Conservation (phyloP, 2,329 filamentous ascomycete genomes). For the Aspergillus calidoustus region DNA sequence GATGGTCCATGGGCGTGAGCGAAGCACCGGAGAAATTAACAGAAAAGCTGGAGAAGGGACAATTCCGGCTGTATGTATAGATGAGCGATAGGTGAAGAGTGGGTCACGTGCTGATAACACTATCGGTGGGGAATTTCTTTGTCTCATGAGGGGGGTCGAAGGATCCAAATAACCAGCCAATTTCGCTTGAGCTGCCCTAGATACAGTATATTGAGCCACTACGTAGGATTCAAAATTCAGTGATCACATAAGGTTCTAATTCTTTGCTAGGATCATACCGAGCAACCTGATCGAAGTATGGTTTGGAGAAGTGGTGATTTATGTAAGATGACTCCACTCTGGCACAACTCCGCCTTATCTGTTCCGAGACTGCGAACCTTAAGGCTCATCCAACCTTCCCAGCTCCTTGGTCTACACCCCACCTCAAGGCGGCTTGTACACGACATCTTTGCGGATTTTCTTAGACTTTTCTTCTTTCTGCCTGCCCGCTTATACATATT, state of each 20-base stretch:
- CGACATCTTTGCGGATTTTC: background rate
- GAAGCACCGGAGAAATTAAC: conserved; percentile 22
- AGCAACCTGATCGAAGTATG: background rate
- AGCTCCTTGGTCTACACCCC: background rate
- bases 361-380: background rate
- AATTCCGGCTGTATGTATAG: conserved; percentile 20
- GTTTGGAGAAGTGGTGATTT: background rate
- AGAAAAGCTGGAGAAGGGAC: conserved; percentile 13
- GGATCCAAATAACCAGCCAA: background rate
- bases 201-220: background rate
- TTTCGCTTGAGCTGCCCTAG: background rate
- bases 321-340: background rate
- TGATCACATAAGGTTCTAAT: background rate
- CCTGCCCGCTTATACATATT: background rate
- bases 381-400: background rate
- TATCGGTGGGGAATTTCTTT: conserved; percentile 17
- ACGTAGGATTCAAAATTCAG: background rate
- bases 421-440: background rate
- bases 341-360: background rate
- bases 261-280: background rate
- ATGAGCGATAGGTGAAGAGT: conserved; percentile 20
- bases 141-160: background rate
- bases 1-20: conserved; percentile 33
- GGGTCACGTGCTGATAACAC: conserved; percentile 33
- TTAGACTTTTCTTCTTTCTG: background rate